Base-by-base conservation (phyloP, 495 filamentous ascomycete genomes). In the Hypoxylon fuscum region DNA sequence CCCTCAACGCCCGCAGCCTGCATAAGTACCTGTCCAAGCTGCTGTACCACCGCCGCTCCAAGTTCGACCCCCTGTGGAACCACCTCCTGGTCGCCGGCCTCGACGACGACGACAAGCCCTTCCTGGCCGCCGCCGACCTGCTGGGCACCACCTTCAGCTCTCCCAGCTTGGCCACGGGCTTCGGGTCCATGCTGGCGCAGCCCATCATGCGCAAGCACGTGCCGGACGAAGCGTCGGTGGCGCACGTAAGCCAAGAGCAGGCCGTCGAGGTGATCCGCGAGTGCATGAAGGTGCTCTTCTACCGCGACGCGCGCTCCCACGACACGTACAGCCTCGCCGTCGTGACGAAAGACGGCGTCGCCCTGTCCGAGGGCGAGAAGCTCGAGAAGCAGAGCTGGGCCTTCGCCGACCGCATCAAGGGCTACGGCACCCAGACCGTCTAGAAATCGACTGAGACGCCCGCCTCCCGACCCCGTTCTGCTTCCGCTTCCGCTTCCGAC, bases 61-160 rank as follows among this genome's bases (percentile, higher is more conserved):
- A 97, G 66, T 93, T 98, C 83, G 92, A 98, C 81, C 96, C 96
- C 7, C 85, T 98, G 37, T 98, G 95, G 95, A 98, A 98, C 76
- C 85, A 90, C 66, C 81, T 98, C 14, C 85, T 98, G 12, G 90
- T 98, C 35, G 92, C 89, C 42, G 95, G 95, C 3, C 81, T 96
- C 65, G 93, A 96, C 76, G 86, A 81, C 38, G 81, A 89, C 21
- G 82, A 80, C 34, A 85, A 90, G 74, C 95, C 95, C 7, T 98
- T 96, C 85, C 81, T 98, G 35, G 92, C 90, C 50, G 89, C 84
- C 43, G 92, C 91, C 35, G 96, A 98, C 81, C 82, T 98, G 32
- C 85, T 97, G 41, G 95, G 95, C 63, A 98, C 95, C 15, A 93
- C 92, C 6, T 98, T 92, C 77, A 87, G 85, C 2, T 84, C 87